Base-by-base conservation (phyloP, 441 rosid species). In the Pelargonium australe region DNA sequence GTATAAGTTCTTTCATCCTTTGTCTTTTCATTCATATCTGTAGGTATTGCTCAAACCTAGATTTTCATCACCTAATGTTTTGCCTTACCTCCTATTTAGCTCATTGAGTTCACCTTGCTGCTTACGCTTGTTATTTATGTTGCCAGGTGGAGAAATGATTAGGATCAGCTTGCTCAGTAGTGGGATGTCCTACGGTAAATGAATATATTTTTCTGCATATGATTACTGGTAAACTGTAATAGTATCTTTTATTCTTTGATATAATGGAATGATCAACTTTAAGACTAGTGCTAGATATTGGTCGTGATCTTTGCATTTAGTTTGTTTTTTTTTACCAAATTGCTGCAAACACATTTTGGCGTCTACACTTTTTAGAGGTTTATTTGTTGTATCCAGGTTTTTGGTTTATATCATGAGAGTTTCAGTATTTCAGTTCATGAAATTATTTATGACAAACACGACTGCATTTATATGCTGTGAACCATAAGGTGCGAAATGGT, bases 321-420 rank as follows among this genome's bases (percentile, higher is more conserved):
- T 61, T 61, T 57, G 62, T 17, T 25, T 7, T 16, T 5, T 55
- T 55, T 47, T 17, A 17, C 17, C 20, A 61, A 9, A 23, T 10
- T 7, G 31, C 12, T 20, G 44, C 44, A 2, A 41, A 41, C 63
- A 58, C 23, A 58, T 25, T 19, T 19, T 16, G 14, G 13, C 3
- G 63, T 61, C 12, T n/a, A 61, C 11, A 61, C 13, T 23, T 11
- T 23, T 10, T 12, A 61, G 37, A 61, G 34, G 64, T 23, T 61
- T 58, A 19, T 58, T 7, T 58, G 4, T 19, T 58, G 31, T 58
- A 17, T 58, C 63, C 17, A 19, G 28, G 31, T 58, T 19, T 3
- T 58, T 58, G 63, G 63, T 58, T 58, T 5, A 17, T 58, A 19
- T 58, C 63, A 58, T 58, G 44, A 41, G 44, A 41, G 44, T 41